Evolutionary conservation across 257 asterid genomes (phyloP), one percentile per base, ranked within the genome.

Genomic region (Primulina huaijiensis): DNA sequence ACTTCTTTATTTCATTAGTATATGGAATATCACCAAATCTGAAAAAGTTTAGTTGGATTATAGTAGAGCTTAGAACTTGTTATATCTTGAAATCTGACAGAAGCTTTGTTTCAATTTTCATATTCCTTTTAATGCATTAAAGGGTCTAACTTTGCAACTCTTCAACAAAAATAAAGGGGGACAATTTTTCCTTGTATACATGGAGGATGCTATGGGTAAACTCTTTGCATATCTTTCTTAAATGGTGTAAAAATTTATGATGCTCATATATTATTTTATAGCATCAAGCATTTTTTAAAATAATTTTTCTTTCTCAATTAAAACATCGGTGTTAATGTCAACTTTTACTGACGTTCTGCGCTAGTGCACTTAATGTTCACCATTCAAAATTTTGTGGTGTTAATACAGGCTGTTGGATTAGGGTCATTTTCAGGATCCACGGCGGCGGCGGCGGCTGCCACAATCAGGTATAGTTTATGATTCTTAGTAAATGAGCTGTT

Each of bases 401-500:
- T 60, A 62, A 60, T 87, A 71, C 77, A 93, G 99, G 99, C 99
- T 59, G 96, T 90, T 78, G 99, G 97, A 68, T 87, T 89, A 66
- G 96, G 95, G 72, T 90, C 97, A 60, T 87, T 93, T 69, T 86
- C 95, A 52, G 99, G 99, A 81, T 86, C 96, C 75, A 78, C 90
- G 52, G 96, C 92, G 50, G 98, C 98, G 56, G 96, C 96, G 46
- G 83, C 97, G 74, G 97, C 99, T 68, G 96, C 96, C 80, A 92
- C 99, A 75, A 86, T 93, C 80, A 90, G 97, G 99, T 90, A 78
- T 62, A 63, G 57, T 56, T 58, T 59, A 23, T 27, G n/a, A 29
- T 62, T 63, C 74, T 67, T 64, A 34, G 63, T 62, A 69, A 60
- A 6, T 52, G 52, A 46, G 67, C 55, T 62, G 62, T 65, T 27